These are phyloP conservation scores for Spirogloea muscicola DNA, from an alignment of 139 green algal species.

Conservation along the genomic window DNA sequence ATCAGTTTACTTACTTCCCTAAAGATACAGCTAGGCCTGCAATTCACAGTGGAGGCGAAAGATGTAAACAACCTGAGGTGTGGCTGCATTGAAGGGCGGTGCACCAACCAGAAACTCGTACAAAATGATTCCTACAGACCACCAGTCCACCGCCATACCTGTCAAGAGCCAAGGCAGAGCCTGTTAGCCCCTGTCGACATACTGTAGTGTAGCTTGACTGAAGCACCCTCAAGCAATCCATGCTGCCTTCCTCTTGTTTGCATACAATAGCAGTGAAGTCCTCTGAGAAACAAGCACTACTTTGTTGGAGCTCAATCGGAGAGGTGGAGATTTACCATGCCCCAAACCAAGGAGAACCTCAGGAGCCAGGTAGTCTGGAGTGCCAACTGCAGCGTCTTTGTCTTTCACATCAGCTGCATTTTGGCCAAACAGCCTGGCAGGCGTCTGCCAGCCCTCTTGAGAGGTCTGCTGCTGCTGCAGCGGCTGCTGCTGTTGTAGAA, in stretches of 20 bases:
- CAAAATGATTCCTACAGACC: conserved; percentile 80
- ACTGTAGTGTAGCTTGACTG: background rate
- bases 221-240: background rate
- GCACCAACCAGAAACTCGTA: conserved; percentile 78
- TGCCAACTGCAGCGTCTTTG: conserved; percentile 58
- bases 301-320: too few relatives aligned
- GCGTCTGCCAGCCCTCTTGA: background rate
- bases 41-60: too few relatives aligned
- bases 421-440: background rate
- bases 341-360: conserved; percentile 65
- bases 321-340: conserved; percentile 22
- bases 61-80: conserved; percentile 46
- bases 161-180: background rate
- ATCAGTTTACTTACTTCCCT: background rate
- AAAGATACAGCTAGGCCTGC: background rate
- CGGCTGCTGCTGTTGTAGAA: background rate
- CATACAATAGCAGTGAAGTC: too few relatives aligned
- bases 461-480: background rate
- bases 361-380: conserved; percentile 91
- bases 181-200: background rate
- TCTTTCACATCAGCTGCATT: background rate
- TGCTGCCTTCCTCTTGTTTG: too few relatives aligned
- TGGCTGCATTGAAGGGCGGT: conserved; percentile 82
- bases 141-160: conserved; percentile 72
- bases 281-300: too few relatives aligned